These are phyloP conservation scores for Dipteronia sinensis DNA, from an alignment of 345 rosid genomes.

Conservation along the genomic window DNA sequence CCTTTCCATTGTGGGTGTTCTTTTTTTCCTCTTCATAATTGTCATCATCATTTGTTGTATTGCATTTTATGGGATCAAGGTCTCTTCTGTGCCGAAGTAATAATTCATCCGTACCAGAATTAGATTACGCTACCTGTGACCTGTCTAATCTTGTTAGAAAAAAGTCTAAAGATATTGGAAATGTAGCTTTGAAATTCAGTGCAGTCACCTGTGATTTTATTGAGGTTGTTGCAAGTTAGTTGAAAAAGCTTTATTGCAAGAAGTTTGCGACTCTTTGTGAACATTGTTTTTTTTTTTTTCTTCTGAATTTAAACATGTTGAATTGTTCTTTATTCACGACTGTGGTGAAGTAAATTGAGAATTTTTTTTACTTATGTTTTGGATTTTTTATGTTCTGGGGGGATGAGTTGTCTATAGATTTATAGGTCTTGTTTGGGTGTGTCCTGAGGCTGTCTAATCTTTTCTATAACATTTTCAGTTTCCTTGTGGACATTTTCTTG, in stretches of 20 bases:
- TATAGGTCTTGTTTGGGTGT: neutral
- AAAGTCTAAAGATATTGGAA: neutral
- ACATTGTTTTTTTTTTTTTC: neutral
- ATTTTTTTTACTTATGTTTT: neutral
- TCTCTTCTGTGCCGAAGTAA: neutral
- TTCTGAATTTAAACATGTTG: neutral
- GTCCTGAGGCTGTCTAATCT: neutral
- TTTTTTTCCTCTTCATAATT: neutral
- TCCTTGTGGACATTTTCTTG: neutral
- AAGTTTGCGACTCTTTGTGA: neutral
- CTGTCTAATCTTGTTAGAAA: neutral
- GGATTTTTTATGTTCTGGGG: too few relatives aligned
- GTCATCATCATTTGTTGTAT: neutral
- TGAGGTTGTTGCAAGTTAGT: neutral
- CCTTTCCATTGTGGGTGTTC: too few relatives aligned
- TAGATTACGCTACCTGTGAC: neutral
- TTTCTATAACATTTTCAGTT: neutral
- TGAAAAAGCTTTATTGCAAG: neutral
- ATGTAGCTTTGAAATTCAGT: conserved; percentile 3
- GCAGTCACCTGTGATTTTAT: neutral
- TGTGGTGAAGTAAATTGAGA: neutral
- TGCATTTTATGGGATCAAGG: neutral
- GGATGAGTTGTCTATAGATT: neutral
- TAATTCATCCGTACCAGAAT: neutral
- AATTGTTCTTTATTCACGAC: neutral